These are phyloP conservation scores for Amauroascus verrucosus DNA, from an alignment of 2,329 filamentous ascomycete genomes.

Conservation along the genomic window DNA sequence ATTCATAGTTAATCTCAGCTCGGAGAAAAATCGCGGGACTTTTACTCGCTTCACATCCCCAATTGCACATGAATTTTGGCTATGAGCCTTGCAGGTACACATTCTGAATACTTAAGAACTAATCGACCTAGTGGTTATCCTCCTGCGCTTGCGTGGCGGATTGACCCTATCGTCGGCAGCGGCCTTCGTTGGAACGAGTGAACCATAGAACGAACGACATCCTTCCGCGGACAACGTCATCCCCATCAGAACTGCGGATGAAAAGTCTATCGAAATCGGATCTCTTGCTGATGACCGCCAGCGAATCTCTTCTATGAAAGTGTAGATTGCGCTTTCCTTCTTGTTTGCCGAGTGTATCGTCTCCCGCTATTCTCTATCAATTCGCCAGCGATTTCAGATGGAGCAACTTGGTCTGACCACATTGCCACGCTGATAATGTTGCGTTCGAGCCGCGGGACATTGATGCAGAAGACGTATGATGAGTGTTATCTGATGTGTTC, in stretches of 20 bases:
- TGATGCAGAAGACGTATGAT: constrained; percentile 94
- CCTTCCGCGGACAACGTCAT: not conserved
- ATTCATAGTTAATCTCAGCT: too few relatives aligned
- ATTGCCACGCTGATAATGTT: constrained; percentile 31
- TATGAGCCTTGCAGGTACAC: too few relatives aligned
- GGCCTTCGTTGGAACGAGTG: too few relatives aligned
- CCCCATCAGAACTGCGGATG: not conserved
- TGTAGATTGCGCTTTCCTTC: constrained; percentile 2
- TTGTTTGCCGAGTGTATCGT: too few relatives aligned
- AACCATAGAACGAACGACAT: not conserved
- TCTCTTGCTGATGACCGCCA: not conserved
- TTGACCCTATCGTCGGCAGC: too few relatives aligned
- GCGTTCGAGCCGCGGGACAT: constrained; percentile 52
- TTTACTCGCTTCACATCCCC: too few relatives aligned
- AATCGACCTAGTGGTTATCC: not conserved
- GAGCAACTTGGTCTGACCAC: not conserved
- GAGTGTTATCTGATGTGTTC: constrained; percentile 92
- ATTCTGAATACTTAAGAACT: not conserved
- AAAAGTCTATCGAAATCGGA: not conserved
- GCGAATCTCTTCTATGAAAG: not conserved
- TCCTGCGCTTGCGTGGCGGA: not conserved
- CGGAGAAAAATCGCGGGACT: too few relatives aligned
- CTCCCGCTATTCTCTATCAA: not conserved
- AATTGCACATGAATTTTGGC: too few relatives aligned
- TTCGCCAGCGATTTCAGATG: not conserved